Base-by-base conservation (phyloP, 805 yeast species). In the Candida michaelii region DNA sequence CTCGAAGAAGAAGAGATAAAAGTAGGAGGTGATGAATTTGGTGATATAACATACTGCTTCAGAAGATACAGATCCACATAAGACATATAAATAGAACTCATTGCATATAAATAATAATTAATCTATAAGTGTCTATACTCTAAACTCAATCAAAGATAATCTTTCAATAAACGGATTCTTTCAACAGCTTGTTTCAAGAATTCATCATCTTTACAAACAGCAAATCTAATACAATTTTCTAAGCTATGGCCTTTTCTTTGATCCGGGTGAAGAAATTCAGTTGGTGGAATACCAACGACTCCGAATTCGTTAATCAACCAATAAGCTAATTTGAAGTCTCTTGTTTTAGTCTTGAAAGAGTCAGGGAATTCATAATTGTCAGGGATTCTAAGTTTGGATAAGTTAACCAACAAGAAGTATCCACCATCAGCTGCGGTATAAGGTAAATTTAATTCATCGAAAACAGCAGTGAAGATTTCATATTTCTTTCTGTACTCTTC, bases 231-330 rank as follows among this genome's bases (percentile, higher is more conserved):
- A 59, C 89, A 79, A 53, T 87, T 83, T 59, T 90, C 96, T 43
- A 91, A 89, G 13, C 83, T 80, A 43, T 77, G 71, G 24, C 85
- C 89, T 15, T 47, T 46, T 52, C 71, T 63, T 50, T 85, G 81
- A 46, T 78, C 81, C 8, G 80, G 77, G 33, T 82, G 76, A 55
- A 87, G 80, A 58, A 93, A 93, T 64, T 91, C 98, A n/a, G 96
- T 85, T 21, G 98, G 98, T 9, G 99, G 99, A 50, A 93, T 93
- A 3, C 96, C 85, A 15, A 93, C 98, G 30, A 93, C 95, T 9
- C 99, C 99, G 44, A 91, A 62, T 59, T 89, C 96, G 59, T 80
- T 83, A 56, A 89, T 89, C 46, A 93, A 73, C 97, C 98, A 93
- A 66, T 87, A 88, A 0, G 96, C 95, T 49, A 83, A 73, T 59